Evolutionary conservation across 371 early-diverging fungal genomes (phyloP).

Genomic region (Syncephalis fuscata): DNA sequence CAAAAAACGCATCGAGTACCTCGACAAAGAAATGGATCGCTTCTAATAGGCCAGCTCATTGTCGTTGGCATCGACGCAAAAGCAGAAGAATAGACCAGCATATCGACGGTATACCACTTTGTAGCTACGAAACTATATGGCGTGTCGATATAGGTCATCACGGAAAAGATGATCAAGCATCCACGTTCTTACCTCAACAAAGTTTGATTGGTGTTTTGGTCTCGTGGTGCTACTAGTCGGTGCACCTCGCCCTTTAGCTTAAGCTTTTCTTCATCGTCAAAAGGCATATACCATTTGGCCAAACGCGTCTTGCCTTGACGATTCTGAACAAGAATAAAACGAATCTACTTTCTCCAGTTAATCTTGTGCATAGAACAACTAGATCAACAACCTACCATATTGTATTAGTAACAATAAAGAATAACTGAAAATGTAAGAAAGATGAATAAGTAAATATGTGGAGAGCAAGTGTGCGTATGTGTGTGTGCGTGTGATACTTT

Average conservation of each 20-base stretch:
- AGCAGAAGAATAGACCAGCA: slow-evolving; percentile 93
- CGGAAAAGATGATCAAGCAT: too few species aligned
- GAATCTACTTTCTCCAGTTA: too few species aligned
- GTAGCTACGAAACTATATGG: slow-evolving; percentile 67
- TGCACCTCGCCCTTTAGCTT: slow-evolving; percentile 91
- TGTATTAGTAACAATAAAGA: too few species aligned
- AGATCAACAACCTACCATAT: too few species aligned
- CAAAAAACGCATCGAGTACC: slow-evolving; percentile 92
- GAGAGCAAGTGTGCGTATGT: too few species aligned
- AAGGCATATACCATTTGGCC: slow-evolving; percentile 90
- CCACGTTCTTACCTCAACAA: slow-evolving; percentile 67
- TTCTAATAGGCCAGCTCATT: slow-evolving; percentile 85
- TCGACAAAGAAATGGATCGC: slow-evolving; percentile 97
- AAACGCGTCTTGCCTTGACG: slow-evolving; percentile 94
- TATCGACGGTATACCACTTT: slow-evolving; percentile 95
- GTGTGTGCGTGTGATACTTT: too few species aligned
- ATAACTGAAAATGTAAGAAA: too few species aligned
- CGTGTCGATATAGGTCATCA: too few species aligned
- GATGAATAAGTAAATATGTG: too few species aligned
- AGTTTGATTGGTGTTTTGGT: slow-evolving; percentile 93
- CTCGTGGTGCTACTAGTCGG: slow-evolving; percentile 84
- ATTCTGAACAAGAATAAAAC: slow-evolving; percentile 94
- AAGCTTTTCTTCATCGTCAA: slow-evolving; percentile 83
- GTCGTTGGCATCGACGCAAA: slow-evolving; percentile 93
- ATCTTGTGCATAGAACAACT: too few species aligned